phyloP scores from a whole-genome alignment of 2,329 filamentous ascomycete species.

The Fusarium agapanthi region DNA sequence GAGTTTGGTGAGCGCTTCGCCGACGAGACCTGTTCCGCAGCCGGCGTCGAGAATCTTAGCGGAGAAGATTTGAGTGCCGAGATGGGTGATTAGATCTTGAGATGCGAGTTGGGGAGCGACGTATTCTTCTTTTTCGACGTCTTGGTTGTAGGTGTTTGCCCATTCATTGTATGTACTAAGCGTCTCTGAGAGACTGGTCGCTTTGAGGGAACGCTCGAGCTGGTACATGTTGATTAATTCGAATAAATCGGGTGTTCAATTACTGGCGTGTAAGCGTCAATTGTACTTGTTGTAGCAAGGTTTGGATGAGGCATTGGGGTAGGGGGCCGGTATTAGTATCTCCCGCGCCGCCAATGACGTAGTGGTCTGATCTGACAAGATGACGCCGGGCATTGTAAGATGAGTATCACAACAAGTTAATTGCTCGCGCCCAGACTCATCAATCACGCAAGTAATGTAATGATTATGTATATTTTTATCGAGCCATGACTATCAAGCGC shows the following conservation, averaged over 20 bases:
- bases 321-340: no score
- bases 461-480: not conserved
- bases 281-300: fast-evolving
- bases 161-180: slow-evolving; percentile 36
- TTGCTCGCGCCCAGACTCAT: not conserved
- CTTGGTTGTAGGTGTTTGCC: slow-evolving; percentile 43
- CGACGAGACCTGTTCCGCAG: slow-evolving; percentile 61
- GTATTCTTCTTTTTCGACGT: slow-evolving; percentile 47
- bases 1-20: slow-evolving; percentile 50
- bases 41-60: slow-evolving; percentile 57
- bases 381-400: not conserved
- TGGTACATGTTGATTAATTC: not conserved
- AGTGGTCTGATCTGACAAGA: not conserved
- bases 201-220: slow-evolving; percentile 11
- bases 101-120: slow-evolving; percentile 50
- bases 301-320: not conserved
- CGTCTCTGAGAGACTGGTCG: slow-evolving; percentile 9
- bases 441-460: fast-evolving
- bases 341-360: not conserved
- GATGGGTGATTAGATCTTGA: slow-evolving; percentile 40
- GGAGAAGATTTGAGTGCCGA: slow-evolving; percentile 2
- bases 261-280: fast-evolving
- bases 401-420: not conserved
- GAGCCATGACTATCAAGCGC: not conserved
- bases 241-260: fast-evolving